These are phyloP conservation scores for Aeschynomene evenia DNA, from an alignment of 306 rosid genomes.

Conservation along the genomic window DNA sequence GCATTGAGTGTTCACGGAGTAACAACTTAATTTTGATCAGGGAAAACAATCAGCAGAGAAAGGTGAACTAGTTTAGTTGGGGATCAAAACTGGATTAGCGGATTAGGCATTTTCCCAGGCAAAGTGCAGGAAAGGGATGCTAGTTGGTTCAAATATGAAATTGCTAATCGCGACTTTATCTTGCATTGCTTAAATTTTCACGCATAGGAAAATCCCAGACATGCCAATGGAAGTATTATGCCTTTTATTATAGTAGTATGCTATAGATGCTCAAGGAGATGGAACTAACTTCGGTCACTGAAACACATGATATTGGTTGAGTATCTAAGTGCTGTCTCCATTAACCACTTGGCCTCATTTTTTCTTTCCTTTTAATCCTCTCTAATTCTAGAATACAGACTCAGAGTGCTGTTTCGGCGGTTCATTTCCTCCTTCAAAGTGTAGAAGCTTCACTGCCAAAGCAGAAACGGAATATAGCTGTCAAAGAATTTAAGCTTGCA, in stretches of 20 bases:
- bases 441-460: conserved; percentile 71
- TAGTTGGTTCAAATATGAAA: not conserved
- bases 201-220: not conserved
- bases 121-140: not conserved
- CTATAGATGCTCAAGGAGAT: not conserved
- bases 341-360: not conserved
- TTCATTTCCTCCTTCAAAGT: conserved; percentile 63
- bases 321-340: not conserved
- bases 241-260: not conserved
- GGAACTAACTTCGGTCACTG: not conserved
- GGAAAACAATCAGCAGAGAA: not conserved
- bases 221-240: not conserved
- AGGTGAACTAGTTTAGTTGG: not conserved
- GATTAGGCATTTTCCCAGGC: not conserved
- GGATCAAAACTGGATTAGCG: not conserved
- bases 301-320: not conserved
- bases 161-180: not conserved
- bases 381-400: conserved; percentile 60
- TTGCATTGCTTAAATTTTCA: not conserved
- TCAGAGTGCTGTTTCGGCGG: conserved; percentile 61
- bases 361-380: conserved; percentile 3
- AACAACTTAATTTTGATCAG: too few species aligned
- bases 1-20: not conserved
- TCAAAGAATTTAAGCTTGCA: conserved; percentile 70
- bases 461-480: conserved; percentile 69